These are phyloP conservation scores for Cutaneotrichosporon mucoides DNA, from an alignment of 1,284 basidiomycete genomes.

Conservation along the genomic window DNA sequence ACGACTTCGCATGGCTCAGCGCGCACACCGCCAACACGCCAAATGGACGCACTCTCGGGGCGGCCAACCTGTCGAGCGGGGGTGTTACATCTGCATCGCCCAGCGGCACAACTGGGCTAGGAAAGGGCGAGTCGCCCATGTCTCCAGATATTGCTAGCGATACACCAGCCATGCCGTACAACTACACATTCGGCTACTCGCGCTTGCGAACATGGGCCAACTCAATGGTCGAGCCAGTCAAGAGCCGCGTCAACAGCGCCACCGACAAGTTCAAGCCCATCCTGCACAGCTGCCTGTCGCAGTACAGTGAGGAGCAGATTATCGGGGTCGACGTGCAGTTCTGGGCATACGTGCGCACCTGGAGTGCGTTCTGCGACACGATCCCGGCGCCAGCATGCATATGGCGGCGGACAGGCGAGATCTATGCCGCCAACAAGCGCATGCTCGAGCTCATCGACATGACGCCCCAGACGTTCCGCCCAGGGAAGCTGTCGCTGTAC, in stretches of 20 bases:
- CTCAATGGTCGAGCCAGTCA: constrained; percentile 9
- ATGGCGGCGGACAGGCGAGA: constrained; percentile 18
- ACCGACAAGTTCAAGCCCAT: constrained; percentile 21
- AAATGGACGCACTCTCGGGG: neutral
- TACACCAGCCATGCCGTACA: neutral
- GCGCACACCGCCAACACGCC: constrained; percentile 4
- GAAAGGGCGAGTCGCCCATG: neutral
- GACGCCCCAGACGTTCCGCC: constrained; percentile 5
- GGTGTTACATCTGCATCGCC: neutral
- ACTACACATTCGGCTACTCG: constrained; percentile 21
- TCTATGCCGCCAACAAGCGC: constrained; percentile 17
- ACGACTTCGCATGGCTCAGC: constrained; percentile 17
- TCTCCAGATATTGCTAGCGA: neutral
- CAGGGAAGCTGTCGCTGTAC: constrained; percentile 12
- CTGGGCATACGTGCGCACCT: constrained; percentile 14
- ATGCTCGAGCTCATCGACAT: constrained; percentile 12
- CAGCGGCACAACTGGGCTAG: neutral
- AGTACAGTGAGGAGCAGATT: constrained; percentile 16
- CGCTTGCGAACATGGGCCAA: constrained; percentile 13
- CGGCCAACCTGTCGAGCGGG: neutral
- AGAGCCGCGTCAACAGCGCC: constrained; percentile 7
- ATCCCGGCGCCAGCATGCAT: constrained; percentile 14
- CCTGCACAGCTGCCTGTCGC: constrained; percentile 16
- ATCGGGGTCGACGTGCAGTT: constrained; percentile 18
- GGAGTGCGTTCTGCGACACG: constrained; percentile 12